These are phyloP conservation scores for Apiospora pterosperma DNA, from an alignment of 2,329 filamentous ascomycete species.

Conservation along the genomic window DNA sequence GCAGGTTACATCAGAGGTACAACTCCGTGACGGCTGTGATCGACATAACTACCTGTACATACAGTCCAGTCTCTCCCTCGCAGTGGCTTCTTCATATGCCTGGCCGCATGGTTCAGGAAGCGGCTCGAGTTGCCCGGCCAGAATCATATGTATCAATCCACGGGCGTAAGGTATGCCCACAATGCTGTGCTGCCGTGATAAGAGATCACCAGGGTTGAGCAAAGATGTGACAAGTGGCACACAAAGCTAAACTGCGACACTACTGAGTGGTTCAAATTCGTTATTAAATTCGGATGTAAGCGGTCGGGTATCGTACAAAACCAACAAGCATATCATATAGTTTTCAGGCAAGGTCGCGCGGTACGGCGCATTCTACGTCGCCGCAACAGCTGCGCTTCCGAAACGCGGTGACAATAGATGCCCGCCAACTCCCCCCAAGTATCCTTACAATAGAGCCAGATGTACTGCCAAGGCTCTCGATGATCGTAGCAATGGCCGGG, in stretches of 20 bases:
- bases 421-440: not conserved
- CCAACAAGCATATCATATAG: not conserved
- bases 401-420: not conserved
- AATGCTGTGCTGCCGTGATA: conserved; percentile 1
- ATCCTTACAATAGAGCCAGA: not conserved
- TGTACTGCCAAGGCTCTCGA: not conserved
- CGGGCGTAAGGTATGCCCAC: not conserved
- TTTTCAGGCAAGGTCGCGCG: not conserved
- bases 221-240: conserved; percentile 1
- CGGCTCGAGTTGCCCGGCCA: not conserved
- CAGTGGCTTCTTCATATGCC: not conserved
- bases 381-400: not conserved
- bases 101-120: not conserved
- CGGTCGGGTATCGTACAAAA: not conserved
- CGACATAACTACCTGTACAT: not conserved
- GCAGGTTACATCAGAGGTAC: not conserved
- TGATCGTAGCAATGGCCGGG: conserved; percentile 8
- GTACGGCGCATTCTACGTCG: not conserved
- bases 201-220: not conserved
- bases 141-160: not conserved
- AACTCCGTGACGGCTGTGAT: not conserved
- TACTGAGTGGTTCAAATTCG: not conserved
- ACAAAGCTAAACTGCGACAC: not conserved
- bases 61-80: not conserved
- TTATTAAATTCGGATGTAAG: not conserved